A percentile compares a stretch with the other conserved stretches of the same genome.
These are phyloP conservation scores for Didymella sp. DNA, from an alignment of 2,329 filamentous ascomycete species.

Conservation along the genomic window DNA sequence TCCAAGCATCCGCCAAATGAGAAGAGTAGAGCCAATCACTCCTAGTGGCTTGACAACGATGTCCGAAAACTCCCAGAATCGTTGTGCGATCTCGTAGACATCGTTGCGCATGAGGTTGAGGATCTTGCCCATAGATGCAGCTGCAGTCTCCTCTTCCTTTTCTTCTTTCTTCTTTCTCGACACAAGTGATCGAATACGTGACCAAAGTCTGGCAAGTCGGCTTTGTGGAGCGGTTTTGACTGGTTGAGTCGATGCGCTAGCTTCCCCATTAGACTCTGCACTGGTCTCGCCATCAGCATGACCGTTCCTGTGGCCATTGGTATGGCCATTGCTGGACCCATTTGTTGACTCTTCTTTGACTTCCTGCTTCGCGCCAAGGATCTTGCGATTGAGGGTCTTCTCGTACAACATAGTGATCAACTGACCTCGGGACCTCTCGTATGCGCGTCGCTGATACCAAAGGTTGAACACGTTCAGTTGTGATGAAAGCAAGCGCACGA, in stretches of 20 bases:
- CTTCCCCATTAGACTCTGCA: slow-evolving; percentile 13
- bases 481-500: slow-evolving; percentile 65
- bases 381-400: slow-evolving; percentile 74
- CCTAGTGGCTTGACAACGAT: slow-evolving; percentile 78
- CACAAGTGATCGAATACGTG: slow-evolving; percentile 25
- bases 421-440: slow-evolving; percentile 84
- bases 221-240: slow-evolving; percentile 10
- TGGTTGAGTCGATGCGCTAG: slow-evolving; percentile 5
- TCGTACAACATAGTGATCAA: slow-evolving; percentile 86
- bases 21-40: slow-evolving; percentile 73
- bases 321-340: slow-evolving; percentile 21
- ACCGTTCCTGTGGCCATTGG: slow-evolving; percentile 17
- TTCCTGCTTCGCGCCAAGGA: slow-evolving; percentile 40
- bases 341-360: slow-evolving; percentile 37
- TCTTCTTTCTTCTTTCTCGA: slow-evolving; percentile 38
- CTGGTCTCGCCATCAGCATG: slow-evolving; percentile 25
- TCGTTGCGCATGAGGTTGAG: slow-evolving; percentile 85
- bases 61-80: slow-evolving; percentile 87
- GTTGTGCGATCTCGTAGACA: slow-evolving; percentile 80
- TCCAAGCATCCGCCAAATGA: slow-evolving; percentile 81
- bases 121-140: slow-evolving; percentile 88
- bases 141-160: slow-evolving; percentile 57
- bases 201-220: slow-evolving; percentile 19
- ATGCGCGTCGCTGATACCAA: slow-evolving; percentile 84
- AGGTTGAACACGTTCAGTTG: slow-evolving; percentile 73